Evolutionary conservation across 805 yeast species (phyloP), one percentile per base, ranked within the genome.

Genomic region (Hanseniaspora taiwanica): DNA sequence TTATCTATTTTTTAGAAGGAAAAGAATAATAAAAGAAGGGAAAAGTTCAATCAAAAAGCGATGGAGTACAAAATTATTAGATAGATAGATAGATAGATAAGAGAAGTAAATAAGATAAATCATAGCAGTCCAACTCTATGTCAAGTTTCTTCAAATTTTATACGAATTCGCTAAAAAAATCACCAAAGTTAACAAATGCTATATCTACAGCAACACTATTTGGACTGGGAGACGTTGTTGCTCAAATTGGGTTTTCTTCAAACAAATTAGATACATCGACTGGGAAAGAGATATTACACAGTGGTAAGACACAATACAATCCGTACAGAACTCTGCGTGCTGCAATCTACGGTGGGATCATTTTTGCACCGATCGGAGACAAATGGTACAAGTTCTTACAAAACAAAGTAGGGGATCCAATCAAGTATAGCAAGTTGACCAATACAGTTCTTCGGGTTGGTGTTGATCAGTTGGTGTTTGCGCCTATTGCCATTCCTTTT

Each of bases 281-380:
- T 23, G 14, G 21, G 21, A 24, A 27, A 40, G 8, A 36, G 40
- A 17, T 35, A 34, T 14, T 17, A 6, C 21, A 19, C 7, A 12
- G 29, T 25, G 21, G 21, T 10, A 21, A 24, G n/a, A 25, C 16
- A 19, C 16, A 7, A 10, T 78, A 64, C 53, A 85, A 83, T 48
- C 60, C 48, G 35, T 44, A 48, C 2, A 60, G 94, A 43, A 78
- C 87, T 0, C 43, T 65, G 1, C 63, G 94, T 42, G 81, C 89
- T 2, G 65, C 71, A 6, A 40, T 70, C 2, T 86, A 81, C 52
- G 96, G 95, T 0, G 74, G 83, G 0, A 41, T 76, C 2, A 60
- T 85, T 7, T 85, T 84, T 54, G 78, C 89, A 0, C 85, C 89
- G 23, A 63, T 85, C 35, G 93, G 81, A 9, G 74, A 71, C 40